Conservation (phyloP, 306 rosid genomes). For the Sophora flavescens region DNA sequence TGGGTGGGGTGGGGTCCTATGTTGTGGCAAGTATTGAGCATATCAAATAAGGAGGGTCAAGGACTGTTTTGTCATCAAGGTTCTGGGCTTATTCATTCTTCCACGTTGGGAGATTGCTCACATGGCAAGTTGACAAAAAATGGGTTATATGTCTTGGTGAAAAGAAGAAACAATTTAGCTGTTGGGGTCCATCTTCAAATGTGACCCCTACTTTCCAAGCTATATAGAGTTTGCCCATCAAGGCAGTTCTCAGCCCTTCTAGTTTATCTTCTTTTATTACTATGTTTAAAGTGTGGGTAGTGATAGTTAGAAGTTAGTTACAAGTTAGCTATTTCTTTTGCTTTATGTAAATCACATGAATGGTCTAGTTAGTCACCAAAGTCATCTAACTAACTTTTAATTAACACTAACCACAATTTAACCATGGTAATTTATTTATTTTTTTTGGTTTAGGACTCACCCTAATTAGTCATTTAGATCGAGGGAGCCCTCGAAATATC, state of each 20-base stretch:
- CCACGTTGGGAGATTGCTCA: constrained; percentile 47
- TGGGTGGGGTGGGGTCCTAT: constrained; percentile 51
- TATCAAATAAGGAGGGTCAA: constrained; percentile 26
- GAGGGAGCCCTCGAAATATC: too few relatives aligned
- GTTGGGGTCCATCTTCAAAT: constrained; percentile 38
- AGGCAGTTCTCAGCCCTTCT: neutral
- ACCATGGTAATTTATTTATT: too few relatives aligned
- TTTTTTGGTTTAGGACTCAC: too few relatives aligned
- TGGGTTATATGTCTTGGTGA: constrained; percentile 39
- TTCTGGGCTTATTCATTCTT: constrained; percentile 35
- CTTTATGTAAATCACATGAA: too few relatives aligned
- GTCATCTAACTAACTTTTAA: too few relatives aligned
- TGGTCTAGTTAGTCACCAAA: too few relatives aligned
- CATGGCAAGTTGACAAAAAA: constrained; percentile 52
- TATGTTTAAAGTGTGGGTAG: too few relatives aligned
- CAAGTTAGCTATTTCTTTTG: too few relatives aligned
- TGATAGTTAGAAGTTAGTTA: too few relatives aligned
- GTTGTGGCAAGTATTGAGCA: constrained; percentile 55
- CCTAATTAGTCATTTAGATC: too few relatives aligned
- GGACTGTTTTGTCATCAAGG: constrained; percentile 51
- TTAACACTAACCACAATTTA: too few relatives aligned
- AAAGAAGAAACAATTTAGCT: constrained; percentile 33
- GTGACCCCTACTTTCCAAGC: constrained; percentile 47
- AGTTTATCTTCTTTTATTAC: neutral
- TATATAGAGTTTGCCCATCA: constrained; percentile 29